phyloP scores from a whole-genome alignment of 1,139 yeast genomes.

The Saccharomyces hybrid region DNA sequence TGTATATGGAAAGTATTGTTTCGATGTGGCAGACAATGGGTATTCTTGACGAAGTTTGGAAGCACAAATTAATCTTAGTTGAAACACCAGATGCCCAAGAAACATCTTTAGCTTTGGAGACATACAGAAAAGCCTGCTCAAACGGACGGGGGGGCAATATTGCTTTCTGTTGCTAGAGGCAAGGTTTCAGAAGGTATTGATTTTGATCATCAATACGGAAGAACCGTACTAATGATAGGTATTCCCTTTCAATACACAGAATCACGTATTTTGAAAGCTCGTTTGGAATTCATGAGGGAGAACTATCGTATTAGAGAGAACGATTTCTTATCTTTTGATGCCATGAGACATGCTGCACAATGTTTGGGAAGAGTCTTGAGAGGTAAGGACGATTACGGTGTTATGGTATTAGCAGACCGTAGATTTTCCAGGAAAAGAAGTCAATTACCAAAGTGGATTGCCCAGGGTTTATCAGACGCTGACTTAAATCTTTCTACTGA shows the following conservation, averaged over 20 bases:
- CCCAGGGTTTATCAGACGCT: conserved; percentile 85
- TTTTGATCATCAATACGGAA: conserved; percentile 98
- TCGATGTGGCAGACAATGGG: conserved; percentile 99
- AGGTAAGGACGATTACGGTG: conserved; percentile 97
- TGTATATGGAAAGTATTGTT: conserved; percentile 94
- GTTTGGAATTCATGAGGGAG: conserved; percentile 87
- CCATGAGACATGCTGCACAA: conserved; percentile 99
- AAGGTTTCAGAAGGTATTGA: conserved; percentile 98
- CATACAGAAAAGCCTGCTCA: conserved; percentile 91
- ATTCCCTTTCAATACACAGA: conserved; percentile 98
- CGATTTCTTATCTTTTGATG: conserved; percentile 93
- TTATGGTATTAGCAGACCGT: conserved; percentile 94
- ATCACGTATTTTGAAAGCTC: conserved; percentile 87
- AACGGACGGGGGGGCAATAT: conserved; percentile 97
- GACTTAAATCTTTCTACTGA: conserved; percentile 90
- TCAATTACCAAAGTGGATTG: conserved; percentile 95
- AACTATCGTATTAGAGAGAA: conserved; percentile 87
- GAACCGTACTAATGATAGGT: conserved; percentile 97
- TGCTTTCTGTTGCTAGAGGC: conserved; percentile 96
- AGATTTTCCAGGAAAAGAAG: conserved; percentile 78
- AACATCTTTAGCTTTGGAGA: conserved; percentile 88
- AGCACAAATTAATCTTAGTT: conserved; percentile 86
- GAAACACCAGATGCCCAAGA: conserved; percentile 99
- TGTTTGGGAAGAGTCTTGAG: conserved; percentile 93
- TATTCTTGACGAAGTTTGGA: conserved; percentile 95